A percentile compares a stretch with the other conserved stretches of the same genome.
Conservation (phyloP, 371 early-diverging fungal species). For the Mucor ambiguus region DNA sequence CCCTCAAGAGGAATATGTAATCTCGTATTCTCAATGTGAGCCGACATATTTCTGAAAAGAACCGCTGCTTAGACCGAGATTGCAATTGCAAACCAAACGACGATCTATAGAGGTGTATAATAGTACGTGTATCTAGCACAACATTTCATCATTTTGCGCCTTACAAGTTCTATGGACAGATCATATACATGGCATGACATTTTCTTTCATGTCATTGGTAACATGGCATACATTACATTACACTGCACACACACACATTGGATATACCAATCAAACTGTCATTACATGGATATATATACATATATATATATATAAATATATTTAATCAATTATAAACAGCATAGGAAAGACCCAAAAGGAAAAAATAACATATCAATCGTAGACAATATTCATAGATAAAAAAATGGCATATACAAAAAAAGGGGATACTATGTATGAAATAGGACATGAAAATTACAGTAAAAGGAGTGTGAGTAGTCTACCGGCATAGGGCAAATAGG, state of each 20-base stretch:
- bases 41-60: background rate
- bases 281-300: background rate
- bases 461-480: background rate
- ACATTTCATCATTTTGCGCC: background rate
- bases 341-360: background rate
- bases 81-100: constrained; percentile 10
- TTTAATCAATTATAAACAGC: background rate
- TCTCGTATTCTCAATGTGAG: background rate
- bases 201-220: background rate
- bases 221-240: background rate
- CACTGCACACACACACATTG: background rate
- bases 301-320: background rate
- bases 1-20: background rate
- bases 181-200: background rate
- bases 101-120: background rate
- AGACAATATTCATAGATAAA: background rate
- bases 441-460: constrained; percentile 1
- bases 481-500: background rate
- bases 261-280: constrained; percentile 2
- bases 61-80: background rate
- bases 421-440: constrained; percentile 1
- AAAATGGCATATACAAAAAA: background rate
- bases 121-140: background rate
- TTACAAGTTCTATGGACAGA: background rate
- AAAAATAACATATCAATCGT: background rate